Evolutionary conservation across 192 early-diverging fungal species (phyloP), one percentile per base, ranked within the genome.

Genomic region (Gamsiella multidivaricata): DNA sequence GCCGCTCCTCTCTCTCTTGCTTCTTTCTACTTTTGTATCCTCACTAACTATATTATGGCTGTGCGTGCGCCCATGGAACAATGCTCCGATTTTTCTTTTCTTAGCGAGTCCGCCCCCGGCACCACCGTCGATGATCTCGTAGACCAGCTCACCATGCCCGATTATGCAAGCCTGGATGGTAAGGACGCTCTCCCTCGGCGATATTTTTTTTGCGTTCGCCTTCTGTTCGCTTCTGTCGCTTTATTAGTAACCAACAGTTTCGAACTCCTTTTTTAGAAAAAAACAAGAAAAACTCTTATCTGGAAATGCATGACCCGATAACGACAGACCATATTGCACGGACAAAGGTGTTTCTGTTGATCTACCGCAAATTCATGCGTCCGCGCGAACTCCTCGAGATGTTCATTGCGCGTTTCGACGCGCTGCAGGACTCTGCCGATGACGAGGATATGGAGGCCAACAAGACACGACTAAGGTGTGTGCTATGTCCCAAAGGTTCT

Each of bases 361-460:
- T 78, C 39, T 78, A 78, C 51, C 52, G 74, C 29, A 61, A 41
- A 34, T 78, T 78, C 47, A 61, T 78, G 36, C 74, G 74, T 25
- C 74, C 74, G 41, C 66, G 74, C 31, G 65, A 69, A 47, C 49
- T 78, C 15, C 53, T 78, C 22, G 74, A 78, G 29, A 68, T 64
- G 60, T 57, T 78, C 31, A 69, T 78, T 25, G 74, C 62, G 4
- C 65, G 74, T 5, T 78, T 78, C 29, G 66, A 78, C n/a, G 65
- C 54, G 20, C 28, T 78, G 25, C 65, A 53, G 9, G 73, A 76
- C 17, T 49, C 37, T 53, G 41, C 33, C 11, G 59, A 76, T 26
- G 72, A 76, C 29, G 61, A 68, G 3, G 65, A 67, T 2, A 29
- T 31, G 10, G 52, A 76, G 17, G 47, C 74, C 11, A 78, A 64